Base-by-base conservation (phyloP, 192 early-diverging fungal species). In the Funneliformis geosporum region DNA sequence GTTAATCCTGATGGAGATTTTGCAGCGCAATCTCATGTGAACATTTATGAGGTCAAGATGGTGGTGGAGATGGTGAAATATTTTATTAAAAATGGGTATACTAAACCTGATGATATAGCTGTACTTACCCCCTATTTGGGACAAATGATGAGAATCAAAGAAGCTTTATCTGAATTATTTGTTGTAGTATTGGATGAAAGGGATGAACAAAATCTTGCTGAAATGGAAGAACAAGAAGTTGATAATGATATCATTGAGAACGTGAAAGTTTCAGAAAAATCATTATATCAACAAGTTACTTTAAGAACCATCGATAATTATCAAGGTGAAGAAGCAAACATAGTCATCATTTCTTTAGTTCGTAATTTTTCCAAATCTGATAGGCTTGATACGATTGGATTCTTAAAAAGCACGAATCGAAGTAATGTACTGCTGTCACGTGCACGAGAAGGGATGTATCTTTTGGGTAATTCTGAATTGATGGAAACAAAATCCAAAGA, bases 361-460 rank as follows among this genome's bases (percentile, higher is more conserved):
- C 84, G 86, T 10, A 85, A 82, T 28, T 40, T 8, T 4, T 78
- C 71, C 44, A 81, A 78, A 14, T 44, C 65, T 8, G 44, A 79
- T 14, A 73, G 78, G 6, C 47, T 76, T 11, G 65, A 72, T 10
- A 61, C 79, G 3, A 90, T 87, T 65, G 90, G 90, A 5, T 91
- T 91, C 70, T 76, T 90, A 60, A 88, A 88, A 74, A 83, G 84
- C 12, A 60, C 72, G 14, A 91, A 91, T 73, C 85, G 90, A 11
- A 83, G 86, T 5, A 91, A 90, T 33, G 90, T 91, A 2, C 59
- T 90, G 5, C 42, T 90, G 1, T 90, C 89, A 16, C 81, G 90
- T 25, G 90, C 90, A 0, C 66, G 86, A 61, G 89, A 91, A 75
- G 90, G 90, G 3, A 86, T 91, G 87, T 91, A 81, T 40, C 73